Base-by-base conservation (phyloP, 306 rosid species). In the Clitoria ternatea region DNA sequence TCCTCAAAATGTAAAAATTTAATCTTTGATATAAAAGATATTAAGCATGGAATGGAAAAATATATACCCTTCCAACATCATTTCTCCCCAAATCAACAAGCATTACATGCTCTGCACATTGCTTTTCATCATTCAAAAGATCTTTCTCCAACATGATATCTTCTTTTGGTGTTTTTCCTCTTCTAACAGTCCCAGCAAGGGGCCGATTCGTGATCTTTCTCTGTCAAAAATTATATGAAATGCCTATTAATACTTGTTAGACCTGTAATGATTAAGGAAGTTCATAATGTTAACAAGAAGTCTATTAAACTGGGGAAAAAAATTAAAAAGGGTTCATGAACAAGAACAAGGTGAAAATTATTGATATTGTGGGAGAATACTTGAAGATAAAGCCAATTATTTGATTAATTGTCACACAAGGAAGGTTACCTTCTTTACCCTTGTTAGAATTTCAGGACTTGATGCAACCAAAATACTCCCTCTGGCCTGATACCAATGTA, bases 391-490 rank as follows among this genome's bases (percentile, higher is more conserved):
- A 54, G 43, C 55, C 74, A 69, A 2, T 15, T 50, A 4, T 27
- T 29, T 26, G 10, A 42, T 35, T 69, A 60, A 13, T 39, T 36
- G 44, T 23, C 7, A 45, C 37, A 75, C 11, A 56, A 53, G 20
- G 44, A 56, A 53, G 20, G 44, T 57, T 67, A 94, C 99, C 94
- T 90, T 91, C 83, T 89, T 94, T 71, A 91, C 97, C 23, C 84
- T 86, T 7, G 97, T 94, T 73, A 94, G 99, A 82, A 94, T 89
- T 71, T 94, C 99, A 39, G 99, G 99, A 83, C 99, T 94, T 77
- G 97, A 94, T 67, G 99, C 96, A 85, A 94, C 99, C 77, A 94
- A 82, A 69, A 94, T 94, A 79, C 95, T 81, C 59, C 99, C 99
- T 80, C 96, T 78, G 66, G 92, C 97, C 99, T 94, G 92, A 65